These are phyloP conservation scores for Pseudogymnoascus sp. DNA, from an alignment of 2,329 filamentous ascomycete genomes.

Conservation along the genomic window DNA sequence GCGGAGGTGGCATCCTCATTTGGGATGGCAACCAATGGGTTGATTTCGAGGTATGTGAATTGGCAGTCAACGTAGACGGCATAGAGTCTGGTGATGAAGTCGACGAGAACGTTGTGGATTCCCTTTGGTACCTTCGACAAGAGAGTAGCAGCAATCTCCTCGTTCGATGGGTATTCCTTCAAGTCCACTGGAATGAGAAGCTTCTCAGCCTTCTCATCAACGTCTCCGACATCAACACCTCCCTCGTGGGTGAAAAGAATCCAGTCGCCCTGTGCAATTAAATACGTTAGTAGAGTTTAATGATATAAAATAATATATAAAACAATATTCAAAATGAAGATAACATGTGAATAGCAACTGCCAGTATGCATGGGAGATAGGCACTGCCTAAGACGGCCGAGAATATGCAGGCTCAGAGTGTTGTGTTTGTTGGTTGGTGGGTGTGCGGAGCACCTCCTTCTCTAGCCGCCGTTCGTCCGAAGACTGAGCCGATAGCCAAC, in stretches of 20 bases:
- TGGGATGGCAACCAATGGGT: slow-evolving; percentile 95
- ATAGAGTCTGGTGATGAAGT: slow-evolving; percentile 98
- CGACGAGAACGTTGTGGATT: slow-evolving; percentile 94
- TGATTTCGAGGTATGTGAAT: slow-evolving; percentile 99
- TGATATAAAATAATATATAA: background rate
- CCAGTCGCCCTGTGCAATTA: slow-evolving; percentile 73
- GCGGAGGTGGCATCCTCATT: slow-evolving; percentile 88
- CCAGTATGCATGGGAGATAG: background rate
- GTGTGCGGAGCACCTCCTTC: slow-evolving; percentile 1
- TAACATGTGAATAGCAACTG: background rate
- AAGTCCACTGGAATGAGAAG: slow-evolving; percentile 94
- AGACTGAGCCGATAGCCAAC: background rate
- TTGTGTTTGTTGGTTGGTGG: background rate
- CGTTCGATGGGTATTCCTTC: slow-evolving; percentile 88
- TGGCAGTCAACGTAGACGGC: slow-evolving; percentile 99
- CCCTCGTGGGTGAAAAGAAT: slow-evolving; percentile 99
- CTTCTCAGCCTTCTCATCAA: slow-evolving; percentile 98
- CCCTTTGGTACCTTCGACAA: slow-evolving; percentile 91
- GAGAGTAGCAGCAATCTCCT: slow-evolving; percentile 75
- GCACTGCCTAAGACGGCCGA: background rate
- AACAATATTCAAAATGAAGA: background rate
- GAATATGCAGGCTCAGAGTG: background rate
- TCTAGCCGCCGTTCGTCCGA: slow-evolving; percentile 8
- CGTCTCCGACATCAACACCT: slow-evolving; percentile 98
- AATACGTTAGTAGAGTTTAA: background rate